Evolutionary conservation across 2,329 filamentous ascomycete genomes (phyloP).

Genomic region (Cucurbitaria berberidis): DNA sequence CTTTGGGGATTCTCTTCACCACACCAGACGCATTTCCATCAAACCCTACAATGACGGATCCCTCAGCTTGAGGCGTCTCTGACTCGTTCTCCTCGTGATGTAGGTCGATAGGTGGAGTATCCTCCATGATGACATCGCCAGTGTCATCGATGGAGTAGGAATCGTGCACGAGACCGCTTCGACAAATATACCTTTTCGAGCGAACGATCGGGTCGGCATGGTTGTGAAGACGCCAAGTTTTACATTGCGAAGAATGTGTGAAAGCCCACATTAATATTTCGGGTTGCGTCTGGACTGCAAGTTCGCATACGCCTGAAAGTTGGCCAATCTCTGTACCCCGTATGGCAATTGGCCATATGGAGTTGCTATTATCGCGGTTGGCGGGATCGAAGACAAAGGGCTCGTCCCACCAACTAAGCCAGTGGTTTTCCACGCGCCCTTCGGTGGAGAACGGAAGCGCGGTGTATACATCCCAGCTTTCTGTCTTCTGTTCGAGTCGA

Average conservation of each 20-base stretch:
- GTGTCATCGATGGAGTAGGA: slow-evolving; percentile 6
- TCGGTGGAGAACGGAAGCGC: slow-evolving; percentile 13
- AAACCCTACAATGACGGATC: slow-evolving; percentile 15
- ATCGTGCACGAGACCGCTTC: slow-evolving; percentile 35
- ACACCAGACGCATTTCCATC: slow-evolving; percentile 29
- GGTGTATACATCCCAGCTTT: slow-evolving; percentile 26
- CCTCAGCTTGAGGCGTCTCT: background rate
- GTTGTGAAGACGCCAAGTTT: slow-evolving; percentile 55
- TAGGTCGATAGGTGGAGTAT: slow-evolving; percentile 1
- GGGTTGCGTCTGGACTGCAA: slow-evolving; percentile 56
- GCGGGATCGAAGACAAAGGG: slow-evolving; percentile 1
- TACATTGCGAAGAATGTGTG: slow-evolving; percentile 51
- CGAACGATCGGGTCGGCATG: slow-evolving; percentile 9
- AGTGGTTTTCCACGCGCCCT: slow-evolving; percentile 31
- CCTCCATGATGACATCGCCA: slow-evolving; percentile 21
- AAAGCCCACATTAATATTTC: slow-evolving; percentile 62
- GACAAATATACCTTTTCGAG: slow-evolving; percentile 24
- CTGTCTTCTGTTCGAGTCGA: slow-evolving; percentile 29
- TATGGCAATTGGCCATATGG: slow-evolving; percentile 57
- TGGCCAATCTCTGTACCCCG: slow-evolving; percentile 58
- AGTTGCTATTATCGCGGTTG: slow-evolving; percentile 10
- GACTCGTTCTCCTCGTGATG: background rate
- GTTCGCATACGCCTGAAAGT: slow-evolving; percentile 56
- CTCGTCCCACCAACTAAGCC: slow-evolving; percentile 40
- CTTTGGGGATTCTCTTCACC: slow-evolving; percentile 23